Conservation (phyloP, 2,329 filamentous ascomycete genomes). For the Penicillium capsulatum region DNA sequence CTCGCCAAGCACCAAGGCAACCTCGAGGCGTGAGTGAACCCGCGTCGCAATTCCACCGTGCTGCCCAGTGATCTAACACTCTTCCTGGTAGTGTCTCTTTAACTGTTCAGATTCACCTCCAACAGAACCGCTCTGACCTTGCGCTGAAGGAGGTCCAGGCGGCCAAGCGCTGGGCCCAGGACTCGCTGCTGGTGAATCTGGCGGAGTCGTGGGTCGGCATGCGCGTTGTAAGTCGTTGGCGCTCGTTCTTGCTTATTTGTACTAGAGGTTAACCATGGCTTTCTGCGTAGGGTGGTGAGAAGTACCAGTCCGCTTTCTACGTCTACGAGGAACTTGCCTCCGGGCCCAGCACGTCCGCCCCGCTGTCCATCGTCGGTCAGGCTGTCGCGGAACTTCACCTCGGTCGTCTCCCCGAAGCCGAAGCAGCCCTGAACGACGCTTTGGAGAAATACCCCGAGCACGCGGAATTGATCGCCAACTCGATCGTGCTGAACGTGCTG, state of each 20-base stretch:
- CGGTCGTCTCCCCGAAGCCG: slow-evolving; percentile 80
- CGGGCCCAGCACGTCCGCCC: slow-evolving; percentile 72
- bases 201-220: slow-evolving; percentile 94
- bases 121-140: slow-evolving; percentile 86
- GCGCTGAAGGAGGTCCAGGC: slow-evolving; percentile 83
- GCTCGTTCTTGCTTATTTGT: not conserved
- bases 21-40: slow-evolving; percentile 62
- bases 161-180: slow-evolving; percentile 90
- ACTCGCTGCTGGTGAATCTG: slow-evolving; percentile 86
- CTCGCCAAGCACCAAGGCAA: slow-evolving; percentile 80
- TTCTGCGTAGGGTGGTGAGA: slow-evolving; percentile 70
- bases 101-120: slow-evolving; percentile 85
- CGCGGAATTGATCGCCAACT: slow-evolving; percentile 74
- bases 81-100: slow-evolving; percentile 61
- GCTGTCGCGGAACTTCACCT: slow-evolving; percentile 89
- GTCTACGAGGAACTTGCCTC: slow-evolving; percentile 95
- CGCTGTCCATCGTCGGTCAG: slow-evolving; percentile 75
- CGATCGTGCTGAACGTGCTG: slow-evolving; percentile 73
- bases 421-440: slow-evolving; percentile 78
- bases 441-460: slow-evolving; percentile 67
- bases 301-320: slow-evolving; percentile 95
- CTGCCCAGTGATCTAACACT: slow-evolving; percentile 9
- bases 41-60: slow-evolving; percentile 1
- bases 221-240: slow-evolving; percentile 60
- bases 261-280: not conserved